phyloP scores from a whole-genome alignment of 352 stramenopile species.

The Phytophthora pluvialis region DNA sequence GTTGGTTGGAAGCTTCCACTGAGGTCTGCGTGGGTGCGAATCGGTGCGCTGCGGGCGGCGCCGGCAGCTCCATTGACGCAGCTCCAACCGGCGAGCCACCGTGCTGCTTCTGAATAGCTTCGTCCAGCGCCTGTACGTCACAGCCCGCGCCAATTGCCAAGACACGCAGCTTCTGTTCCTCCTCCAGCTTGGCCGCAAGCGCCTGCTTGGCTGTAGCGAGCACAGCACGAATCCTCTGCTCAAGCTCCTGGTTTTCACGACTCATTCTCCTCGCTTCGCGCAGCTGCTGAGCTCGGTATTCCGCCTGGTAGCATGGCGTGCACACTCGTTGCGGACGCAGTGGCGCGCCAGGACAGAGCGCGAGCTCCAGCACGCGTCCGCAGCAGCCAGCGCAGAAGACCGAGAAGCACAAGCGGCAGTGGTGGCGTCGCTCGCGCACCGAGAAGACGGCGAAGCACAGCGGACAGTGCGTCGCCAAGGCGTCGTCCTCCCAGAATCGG shows the following conservation, averaged over 20 bases:
- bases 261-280: constrained; percentile 57
- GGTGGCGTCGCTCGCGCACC: constrained; percentile 54
- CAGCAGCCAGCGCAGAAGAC: constrained; percentile 76
- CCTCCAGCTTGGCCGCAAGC: constrained; percentile 42
- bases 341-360: constrained; percentile 63
- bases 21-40: constrained; percentile 63
- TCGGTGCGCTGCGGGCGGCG: constrained; percentile 61
- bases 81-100: constrained; percentile 39
- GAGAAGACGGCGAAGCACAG: constrained; percentile 57
- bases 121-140: constrained; percentile 53
- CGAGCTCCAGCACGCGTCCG: constrained; percentile 51
- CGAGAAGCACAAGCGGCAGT: constrained; percentile 78
- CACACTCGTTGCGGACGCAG: constrained; percentile 69
- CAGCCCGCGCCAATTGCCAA: constrained; percentile 54
- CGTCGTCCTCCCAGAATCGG: constrained; percentile 73
- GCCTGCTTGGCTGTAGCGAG: constrained; percentile 44
- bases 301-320: constrained; percentile 53
- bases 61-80: constrained; percentile 50
- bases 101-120: constrained; percentile 49
- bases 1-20: constrained; percentile 69
- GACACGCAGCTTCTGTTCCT: constrained; percentile 52
- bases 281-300: constrained; percentile 59
- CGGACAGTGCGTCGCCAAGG: constrained; percentile 44
- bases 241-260: constrained; percentile 66
- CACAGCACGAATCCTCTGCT: constrained; percentile 54